Evolutionary conservation across 441 rosid genomes (phyloP).

Genomic region (Iberis amara): DNA sequence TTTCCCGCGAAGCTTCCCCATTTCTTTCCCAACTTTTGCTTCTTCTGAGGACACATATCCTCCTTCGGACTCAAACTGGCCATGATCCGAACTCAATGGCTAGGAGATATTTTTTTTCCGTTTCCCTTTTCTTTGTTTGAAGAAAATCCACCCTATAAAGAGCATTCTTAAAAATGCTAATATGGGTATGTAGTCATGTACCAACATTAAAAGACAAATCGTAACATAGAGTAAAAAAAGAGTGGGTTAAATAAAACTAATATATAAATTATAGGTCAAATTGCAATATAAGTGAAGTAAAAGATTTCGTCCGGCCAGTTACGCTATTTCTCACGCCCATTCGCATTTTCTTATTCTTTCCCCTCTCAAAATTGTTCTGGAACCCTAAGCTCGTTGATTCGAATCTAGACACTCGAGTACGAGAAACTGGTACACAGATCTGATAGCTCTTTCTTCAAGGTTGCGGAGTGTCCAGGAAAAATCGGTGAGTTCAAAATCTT

Average conservation of each 20-base stretch:
- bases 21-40: neutral
- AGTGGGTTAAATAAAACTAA: slow-evolving; percentile 2
- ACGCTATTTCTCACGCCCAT: slow-evolving; percentile 9
- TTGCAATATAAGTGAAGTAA: slow-evolving; percentile 15
- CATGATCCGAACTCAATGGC: neutral
- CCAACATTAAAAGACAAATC: too few species aligned
- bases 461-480: neutral
- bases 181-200: too few species aligned
- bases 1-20: neutral
- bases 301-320: slow-evolving; percentile 27
- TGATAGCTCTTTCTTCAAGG: slow-evolving; percentile 14
- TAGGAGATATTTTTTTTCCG: too few species aligned
- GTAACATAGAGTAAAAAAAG: too few species aligned
- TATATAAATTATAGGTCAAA: neutral
- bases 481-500: slow-evolving; percentile 19
- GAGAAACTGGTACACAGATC: slow-evolving; percentile 13
- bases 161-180: too few species aligned
- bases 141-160: too few species aligned
- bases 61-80: neutral
- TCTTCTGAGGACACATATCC: neutral
- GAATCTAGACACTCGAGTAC: too few species aligned
- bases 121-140: too few species aligned
- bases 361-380: slow-evolving; percentile 6
- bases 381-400: slow-evolving; percentile 31
- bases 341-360: slow-evolving; percentile 10